phyloP scores from a whole-genome alignment of 768 basidiomycete genomes.

The Porphyrellus cyaneotinctus region DNA sequence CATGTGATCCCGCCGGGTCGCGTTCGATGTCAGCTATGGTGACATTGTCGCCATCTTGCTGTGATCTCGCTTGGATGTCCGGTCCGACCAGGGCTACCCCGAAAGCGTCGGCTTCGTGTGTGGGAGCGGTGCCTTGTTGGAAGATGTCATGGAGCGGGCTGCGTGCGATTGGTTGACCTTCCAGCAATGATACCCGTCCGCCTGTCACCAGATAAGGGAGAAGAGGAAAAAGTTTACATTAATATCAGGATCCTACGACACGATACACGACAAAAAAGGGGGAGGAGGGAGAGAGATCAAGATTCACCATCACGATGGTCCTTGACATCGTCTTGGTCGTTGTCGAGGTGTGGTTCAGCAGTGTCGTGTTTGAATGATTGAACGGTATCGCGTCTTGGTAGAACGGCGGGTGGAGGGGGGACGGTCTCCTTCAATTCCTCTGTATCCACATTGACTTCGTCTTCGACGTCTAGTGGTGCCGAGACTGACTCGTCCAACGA shows the following conservation, averaged over 20 bases:
- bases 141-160: neutral
- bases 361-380: constrained; percentile 13
- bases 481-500: constrained; percentile 11
- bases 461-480: constrained; percentile 17
- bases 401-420: constrained; percentile 18
- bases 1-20: constrained; percentile 16
- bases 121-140: neutral
- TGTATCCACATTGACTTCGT: constrained; percentile 23
- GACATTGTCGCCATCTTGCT: neutral
- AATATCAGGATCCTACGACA: constrained; percentile 29
- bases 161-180: constrained; percentile 5
- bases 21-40: constrained; percentile 2
- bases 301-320: constrained; percentile 40
- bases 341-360: constrained; percentile 13
- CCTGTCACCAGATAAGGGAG: constrained; percentile 17
- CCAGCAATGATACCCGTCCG: constrained; percentile 5
- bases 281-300: constrained; percentile 27
- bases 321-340: constrained; percentile 15
- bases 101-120: neutral
- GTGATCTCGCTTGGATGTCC: neutral
- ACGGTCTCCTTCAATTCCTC: constrained; percentile 23
- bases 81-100: neutral
- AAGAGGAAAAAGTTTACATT: constrained; percentile 21
- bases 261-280: constrained; percentile 20
- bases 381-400: constrained; percentile 20